Conservation (phyloP, 805 yeast species). For the Candida alai region DNA sequence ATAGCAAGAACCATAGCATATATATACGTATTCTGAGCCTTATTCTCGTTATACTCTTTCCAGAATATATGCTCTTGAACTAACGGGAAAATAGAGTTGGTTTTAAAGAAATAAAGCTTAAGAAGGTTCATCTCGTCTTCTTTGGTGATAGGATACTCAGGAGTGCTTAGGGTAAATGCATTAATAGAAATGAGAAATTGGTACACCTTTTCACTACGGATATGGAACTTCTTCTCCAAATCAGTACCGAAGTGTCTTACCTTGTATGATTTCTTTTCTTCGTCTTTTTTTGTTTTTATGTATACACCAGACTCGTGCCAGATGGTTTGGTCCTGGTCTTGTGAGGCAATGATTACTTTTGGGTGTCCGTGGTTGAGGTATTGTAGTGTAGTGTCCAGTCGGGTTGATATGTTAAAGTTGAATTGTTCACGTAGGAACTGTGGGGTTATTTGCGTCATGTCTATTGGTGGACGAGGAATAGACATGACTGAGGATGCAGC, state of each 20-base stretch:
- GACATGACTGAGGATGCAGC: conserved; percentile 1
- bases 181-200: conserved; percentile 20
- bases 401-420: conserved; percentile 22
- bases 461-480: not conserved
- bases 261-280: conserved; percentile 8
- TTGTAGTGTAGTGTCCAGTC: conserved; percentile 19
- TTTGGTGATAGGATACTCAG: conserved; percentile 17
- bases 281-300: conserved; percentile 12
- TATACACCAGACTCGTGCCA: conserved; percentile 26
- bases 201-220: conserved; percentile 13
- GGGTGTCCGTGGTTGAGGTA: conserved; percentile 25
- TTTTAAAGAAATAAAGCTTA: conserved; percentile 26
- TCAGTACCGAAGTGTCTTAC: conserved; percentile 6
- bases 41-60: conserved; percentile 19
- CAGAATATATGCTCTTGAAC: conserved; percentile 26
- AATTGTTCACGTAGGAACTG: conserved; percentile 17
- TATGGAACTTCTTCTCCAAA: conserved; percentile 12
- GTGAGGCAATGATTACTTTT: conserved; percentile 19
- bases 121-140: conserved; percentile 19
- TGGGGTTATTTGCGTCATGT: conserved; percentile 16
- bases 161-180: conserved; percentile 29
- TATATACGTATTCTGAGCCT: conserved; percentile 18
- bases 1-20: conserved; percentile 28
- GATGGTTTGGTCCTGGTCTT: conserved; percentile 16
- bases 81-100: conserved; percentile 32